Evolutionary conservation across 257 asterid species (phyloP).

Genomic region (Solanum appendiculatum): DNA sequence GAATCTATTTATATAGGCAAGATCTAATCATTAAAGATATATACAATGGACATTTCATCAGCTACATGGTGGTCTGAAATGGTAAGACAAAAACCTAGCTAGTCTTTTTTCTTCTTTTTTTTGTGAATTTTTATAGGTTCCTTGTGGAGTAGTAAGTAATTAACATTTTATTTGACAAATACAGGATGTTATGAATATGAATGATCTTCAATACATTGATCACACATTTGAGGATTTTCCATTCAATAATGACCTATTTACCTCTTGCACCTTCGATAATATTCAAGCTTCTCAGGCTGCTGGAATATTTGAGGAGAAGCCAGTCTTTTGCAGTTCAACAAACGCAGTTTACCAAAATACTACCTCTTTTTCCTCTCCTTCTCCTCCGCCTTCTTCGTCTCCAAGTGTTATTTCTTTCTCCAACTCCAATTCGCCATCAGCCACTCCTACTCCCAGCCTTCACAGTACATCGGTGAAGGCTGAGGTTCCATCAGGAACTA

Average conservation of each 20-base stretch:
- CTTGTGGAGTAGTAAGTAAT: neutral
- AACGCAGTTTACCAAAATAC: neutral
- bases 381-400: neutral
- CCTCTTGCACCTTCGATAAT: neutral
- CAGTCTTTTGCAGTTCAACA: neutral
- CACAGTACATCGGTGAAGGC: neutral
- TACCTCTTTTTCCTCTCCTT: neutral
- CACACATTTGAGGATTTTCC: neutral
- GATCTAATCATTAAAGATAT: neutral
- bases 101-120: neutral
- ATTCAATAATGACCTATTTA: neutral
- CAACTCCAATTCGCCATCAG: neutral
- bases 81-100: neutral
- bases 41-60: neutral
- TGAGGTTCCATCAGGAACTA: neutral
- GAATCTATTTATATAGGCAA: neutral
- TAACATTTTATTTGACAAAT: neutral
- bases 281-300: neutral
- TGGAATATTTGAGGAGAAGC: neutral
- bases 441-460: neutral
- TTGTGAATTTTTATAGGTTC: neutral
- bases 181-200: neutral
- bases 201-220: neutral
- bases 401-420: neutral
- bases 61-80: constrained; percentile 2